A percentile compares a stretch with the other conserved stretches of the same genome.
These are phyloP conservation scores for Pulveroboletus sp. DNA, from an alignment of 768 basidiomycete species.

Conservation along the genomic window DNA sequence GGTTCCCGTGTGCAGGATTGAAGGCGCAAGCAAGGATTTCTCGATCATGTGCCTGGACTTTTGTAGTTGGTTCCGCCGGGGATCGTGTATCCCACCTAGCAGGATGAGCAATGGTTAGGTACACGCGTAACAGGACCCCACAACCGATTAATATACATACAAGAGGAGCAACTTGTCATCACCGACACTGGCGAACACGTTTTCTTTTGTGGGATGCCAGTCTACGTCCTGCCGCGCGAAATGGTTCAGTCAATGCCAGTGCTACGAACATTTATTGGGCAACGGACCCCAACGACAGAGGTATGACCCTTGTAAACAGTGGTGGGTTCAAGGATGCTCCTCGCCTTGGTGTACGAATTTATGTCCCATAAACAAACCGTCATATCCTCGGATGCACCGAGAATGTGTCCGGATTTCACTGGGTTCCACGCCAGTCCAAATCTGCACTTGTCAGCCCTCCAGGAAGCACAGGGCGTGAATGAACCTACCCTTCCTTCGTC, in stretches of 20 bases:
- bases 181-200: slow-evolving; percentile 89
- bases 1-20: slow-evolving; percentile 72
- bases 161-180: slow-evolving; percentile 94
- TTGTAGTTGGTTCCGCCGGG: slow-evolving; percentile 58
- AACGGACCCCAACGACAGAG: slow-evolving; percentile 83
- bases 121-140: not conserved
- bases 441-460: slow-evolving; percentile 37
- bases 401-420: slow-evolving; percentile 71
- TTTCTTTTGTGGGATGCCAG: slow-evolving; percentile 82
- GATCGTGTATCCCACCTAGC: slow-evolving; percentile 89
- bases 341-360: slow-evolving; percentile 78
- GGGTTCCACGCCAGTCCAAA: slow-evolving; percentile 96
- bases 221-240: slow-evolving; percentile 74
- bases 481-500: slow-evolving; percentile 81
- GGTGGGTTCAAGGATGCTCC: slow-evolving; percentile 77
- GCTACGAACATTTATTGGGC: not conserved
- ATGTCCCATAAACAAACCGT: slow-evolving; percentile 97
- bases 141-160: slow-evolving; percentile 43
- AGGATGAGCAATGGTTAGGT: slow-evolving; percentile 2
- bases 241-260: not conserved
- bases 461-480: not conserved
- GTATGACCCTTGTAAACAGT: slow-evolving; percentile 83
- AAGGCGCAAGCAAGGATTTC: slow-evolving; percentile 92
- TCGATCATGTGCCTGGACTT: slow-evolving; percentile 81
- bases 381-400: slow-evolving; percentile 93